Conservation (phyloP, 1,284 basidiomycete genomes). For the Pterulicium gracile region DNA sequence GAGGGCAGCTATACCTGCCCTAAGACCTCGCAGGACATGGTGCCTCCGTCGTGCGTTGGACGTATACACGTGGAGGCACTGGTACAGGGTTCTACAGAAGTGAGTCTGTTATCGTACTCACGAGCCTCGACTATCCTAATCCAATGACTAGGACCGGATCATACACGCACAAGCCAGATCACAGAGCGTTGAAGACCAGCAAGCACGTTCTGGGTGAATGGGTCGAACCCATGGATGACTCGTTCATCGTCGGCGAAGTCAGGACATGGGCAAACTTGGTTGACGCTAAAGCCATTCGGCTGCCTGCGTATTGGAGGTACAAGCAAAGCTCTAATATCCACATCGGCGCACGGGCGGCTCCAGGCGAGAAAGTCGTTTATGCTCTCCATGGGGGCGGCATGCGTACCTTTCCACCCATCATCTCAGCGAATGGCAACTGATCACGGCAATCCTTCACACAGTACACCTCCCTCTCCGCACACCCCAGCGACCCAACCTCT, state of each 20-base stretch:
- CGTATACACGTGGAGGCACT: neutral
- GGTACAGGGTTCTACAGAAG: neutral
- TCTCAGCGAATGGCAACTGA: neutral
- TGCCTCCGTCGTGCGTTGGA: neutral
- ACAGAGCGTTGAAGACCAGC: constrained; percentile 6
- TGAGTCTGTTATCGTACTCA: neutral
- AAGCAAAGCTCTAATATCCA: constrained; percentile 10
- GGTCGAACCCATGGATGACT: constrained; percentile 11
- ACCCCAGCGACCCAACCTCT: constrained; percentile 15
- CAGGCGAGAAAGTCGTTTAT: constrained; percentile 24
- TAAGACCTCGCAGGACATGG: neutral
- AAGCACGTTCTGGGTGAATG: constrained; percentile 11
- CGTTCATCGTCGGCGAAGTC: constrained; percentile 15
- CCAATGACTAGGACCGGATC: constrained; percentile 4
- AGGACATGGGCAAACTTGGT: constrained; percentile 14
- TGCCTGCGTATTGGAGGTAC: constrained; percentile 29
- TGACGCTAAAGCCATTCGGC: constrained; percentile 17
- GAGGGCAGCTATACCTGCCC: neutral
- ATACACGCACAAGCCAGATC: constrained; percentile 3
- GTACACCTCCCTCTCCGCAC: constrained; percentile 18
- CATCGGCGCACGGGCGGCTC: constrained; percentile 13
- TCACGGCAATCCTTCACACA: neutral
- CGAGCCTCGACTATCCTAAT: no score
- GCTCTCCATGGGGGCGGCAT: constrained; percentile 18
- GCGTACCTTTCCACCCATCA: neutral